Evolutionary conservation across 345 rosid species (phyloP), one percentile per base, ranked within the genome.

Genomic region (Syzygium grande): DNA sequence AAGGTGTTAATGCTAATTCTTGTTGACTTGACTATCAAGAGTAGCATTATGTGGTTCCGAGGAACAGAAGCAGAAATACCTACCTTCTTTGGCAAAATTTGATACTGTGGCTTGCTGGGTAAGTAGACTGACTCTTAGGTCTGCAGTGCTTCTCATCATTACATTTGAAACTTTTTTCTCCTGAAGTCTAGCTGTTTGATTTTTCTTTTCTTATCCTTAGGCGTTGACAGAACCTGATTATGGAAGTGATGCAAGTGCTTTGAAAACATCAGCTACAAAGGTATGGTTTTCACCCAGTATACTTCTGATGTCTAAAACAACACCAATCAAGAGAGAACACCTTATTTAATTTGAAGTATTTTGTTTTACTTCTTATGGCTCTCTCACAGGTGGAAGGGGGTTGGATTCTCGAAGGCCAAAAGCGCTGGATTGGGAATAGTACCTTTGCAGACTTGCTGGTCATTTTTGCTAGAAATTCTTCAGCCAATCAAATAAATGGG

Each of bases 351-450:
- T 34, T 68, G 56, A 22, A 51, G 51, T n/a, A 38, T 84, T 84
- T n/a, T 87, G 19, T 46, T 46, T 85, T 27, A 46, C 51, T 52
- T 78, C 25, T 49, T 51, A 19, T 85, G 53, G 65, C 29, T 54
- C 58, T 65, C 87, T 51, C 77, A 91, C 87, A 97, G 99, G 98
- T 95, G 8, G 93, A 93, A 88, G 98, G 98, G 85, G 99, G 99
- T 87, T 96, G 99, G 99, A 87, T 91, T 88, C 93, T 98, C 12
- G 93, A 96, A 85, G 99, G 99, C 78, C 96, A 96, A 90, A 98
- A 98, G 89, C 98, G 99, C 88, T 98, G 99, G 99, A 98, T 98
- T 56, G 99, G 99, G 91, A 97, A 98, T 90, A 94, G 98, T 91
- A 96, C 99, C 46, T 98, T 98, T 90, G 98, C 99, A 6, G 99